Conservation (phyloP, 192 early-diverging fungal genomes). For the Gaertneriomyces sp. region DNA sequence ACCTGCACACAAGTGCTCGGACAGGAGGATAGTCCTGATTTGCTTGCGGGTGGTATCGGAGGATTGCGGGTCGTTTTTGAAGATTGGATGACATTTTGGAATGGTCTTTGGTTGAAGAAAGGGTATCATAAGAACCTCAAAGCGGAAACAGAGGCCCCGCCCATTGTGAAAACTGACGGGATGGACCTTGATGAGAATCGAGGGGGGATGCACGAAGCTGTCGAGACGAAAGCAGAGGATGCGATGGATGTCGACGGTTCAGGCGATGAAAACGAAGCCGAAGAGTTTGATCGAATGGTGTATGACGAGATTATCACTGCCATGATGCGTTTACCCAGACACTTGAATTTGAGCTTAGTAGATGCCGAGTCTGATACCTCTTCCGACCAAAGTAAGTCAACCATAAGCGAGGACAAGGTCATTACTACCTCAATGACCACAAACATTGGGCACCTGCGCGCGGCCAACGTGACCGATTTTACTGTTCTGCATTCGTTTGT, state of each 20-base stretch:
- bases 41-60: slow-evolving; percentile 23
- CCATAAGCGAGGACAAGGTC: neutral
- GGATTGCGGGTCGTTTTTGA: slow-evolving; percentile 33
- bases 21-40: slow-evolving; percentile 12
- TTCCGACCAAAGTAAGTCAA: slow-evolving; percentile 23
- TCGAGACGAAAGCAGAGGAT: too few species aligned
- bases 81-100: slow-evolving; percentile 60
- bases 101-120: neutral
- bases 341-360: slow-evolving; percentile 42
- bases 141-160: too few species aligned
- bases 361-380: slow-evolving; percentile 26
- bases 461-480: slow-evolving; percentile 63
- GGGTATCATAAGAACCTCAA: too few species aligned
- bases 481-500: slow-evolving; percentile 66
- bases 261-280: slow-evolving; percentile 7
- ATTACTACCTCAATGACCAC: too few species aligned
- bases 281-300: slow-evolving; percentile 36
- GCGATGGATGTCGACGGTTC: neutral
- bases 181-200: neutral
- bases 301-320: slow-evolving; percentile 54
- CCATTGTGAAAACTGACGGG: too few species aligned
- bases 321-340: slow-evolving; percentile 39
- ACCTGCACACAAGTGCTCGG: slow-evolving; percentile 35
- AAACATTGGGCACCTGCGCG: slow-evolving; percentile 29
- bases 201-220: neutral